phyloP scores from a whole-genome alignment of 2,329 filamentous ascomycete genomes.

The Exophiala viscosa region DNA sequence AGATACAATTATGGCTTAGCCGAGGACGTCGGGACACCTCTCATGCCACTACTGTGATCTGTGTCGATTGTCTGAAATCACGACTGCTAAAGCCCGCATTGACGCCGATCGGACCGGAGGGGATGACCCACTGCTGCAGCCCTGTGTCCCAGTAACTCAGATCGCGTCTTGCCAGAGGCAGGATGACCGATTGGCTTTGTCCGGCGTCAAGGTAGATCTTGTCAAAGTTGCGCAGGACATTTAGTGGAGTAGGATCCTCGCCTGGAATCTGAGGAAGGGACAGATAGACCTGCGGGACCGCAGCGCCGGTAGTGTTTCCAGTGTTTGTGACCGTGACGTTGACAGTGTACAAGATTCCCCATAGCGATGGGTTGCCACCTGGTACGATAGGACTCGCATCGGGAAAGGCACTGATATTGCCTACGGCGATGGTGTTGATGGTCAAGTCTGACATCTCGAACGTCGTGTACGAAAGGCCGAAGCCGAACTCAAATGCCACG shows the following conservation, averaged over 20 bases:
- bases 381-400: constrained; percentile 52
- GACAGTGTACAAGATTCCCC: constrained; percentile 55
- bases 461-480: constrained; percentile 74
- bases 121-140: constrained; percentile 55
- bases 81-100: constrained; percentile 24
- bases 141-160: constrained; percentile 62
- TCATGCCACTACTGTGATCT: constrained; percentile 51
- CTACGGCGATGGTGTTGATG: constrained; percentile 55
- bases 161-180: constrained; percentile 58
- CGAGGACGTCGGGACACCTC: too few relatives aligned
- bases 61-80: constrained; percentile 11
- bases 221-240: constrained; percentile 60
- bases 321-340: constrained; percentile 69
- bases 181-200: constrained; percentile 46
- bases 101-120: constrained; percentile 11
- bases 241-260: constrained; percentile 52
- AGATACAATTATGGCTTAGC: not conserved
- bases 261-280: constrained; percentile 36
- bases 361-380: constrained; percentile 56
- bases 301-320: constrained; percentile 61
- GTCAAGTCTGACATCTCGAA: constrained; percentile 70
- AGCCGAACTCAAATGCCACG: constrained; percentile 63
- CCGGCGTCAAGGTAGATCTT: constrained; percentile 54
- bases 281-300: constrained; percentile 64
- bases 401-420: constrained; percentile 46